Conservation (phyloP, 2,329 filamentous ascomycete species). For the Thielaviopsis punctulata region DNA sequence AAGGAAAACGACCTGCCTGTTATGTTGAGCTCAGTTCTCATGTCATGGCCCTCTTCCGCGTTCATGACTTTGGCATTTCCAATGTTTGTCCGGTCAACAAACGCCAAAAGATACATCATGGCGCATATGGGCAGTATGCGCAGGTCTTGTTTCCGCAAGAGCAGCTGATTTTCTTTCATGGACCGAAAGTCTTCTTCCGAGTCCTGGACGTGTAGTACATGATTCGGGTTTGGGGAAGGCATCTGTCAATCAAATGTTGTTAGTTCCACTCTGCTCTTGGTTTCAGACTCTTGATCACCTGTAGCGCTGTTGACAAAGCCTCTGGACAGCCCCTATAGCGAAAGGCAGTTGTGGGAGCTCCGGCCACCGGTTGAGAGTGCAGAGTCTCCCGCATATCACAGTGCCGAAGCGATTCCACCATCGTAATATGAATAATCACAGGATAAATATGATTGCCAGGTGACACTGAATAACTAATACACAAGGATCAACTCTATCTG, state of each 20-base stretch:
- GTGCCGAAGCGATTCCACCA: background rate
- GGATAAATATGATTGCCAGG: background rate
- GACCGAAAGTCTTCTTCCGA: background rate
- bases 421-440: background rate
- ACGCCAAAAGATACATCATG: slow-evolving; percentile 48
- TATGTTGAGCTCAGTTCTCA: slow-evolving; percentile 45
- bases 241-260: background rate
- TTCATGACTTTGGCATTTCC: slow-evolving; percentile 54
- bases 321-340: background rate
- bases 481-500: background rate
- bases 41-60: slow-evolving; percentile 38
- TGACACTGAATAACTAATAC: background rate
- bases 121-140: slow-evolving; percentile 47
- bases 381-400: background rate
- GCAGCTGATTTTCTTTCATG: slow-evolving; percentile 19
- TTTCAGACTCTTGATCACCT: background rate
- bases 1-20: slow-evolving; percentile 42
- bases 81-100: slow-evolving; percentile 52
- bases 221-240: background rate
- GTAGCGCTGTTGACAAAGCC: background rate
- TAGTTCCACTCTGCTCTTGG: background rate
- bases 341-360: background rate
- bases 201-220: background rate
- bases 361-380: background rate
- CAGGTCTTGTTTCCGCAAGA: slow-evolving; percentile 42